Evolutionary conservation across 1,284 basidiomycete genomes (phyloP).

Genomic region (Sanghuangporus baumii): DNA sequence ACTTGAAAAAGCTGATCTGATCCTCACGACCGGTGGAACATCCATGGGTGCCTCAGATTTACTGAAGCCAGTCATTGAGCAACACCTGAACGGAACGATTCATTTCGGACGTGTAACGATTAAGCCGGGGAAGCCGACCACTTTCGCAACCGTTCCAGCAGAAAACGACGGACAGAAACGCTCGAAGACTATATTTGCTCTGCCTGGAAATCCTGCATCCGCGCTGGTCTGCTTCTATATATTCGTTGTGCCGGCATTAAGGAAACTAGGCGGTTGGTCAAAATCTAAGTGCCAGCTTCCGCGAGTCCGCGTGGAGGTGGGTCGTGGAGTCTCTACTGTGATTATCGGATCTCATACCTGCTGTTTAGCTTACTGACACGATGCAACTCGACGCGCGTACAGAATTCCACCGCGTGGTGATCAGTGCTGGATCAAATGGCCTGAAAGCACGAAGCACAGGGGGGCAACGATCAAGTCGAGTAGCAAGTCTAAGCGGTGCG

Average conservation of each 20-base stretch:
- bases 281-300: conserved; percentile 53
- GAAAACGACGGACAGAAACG: conserved; percentile 21
- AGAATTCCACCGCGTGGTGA: conserved; percentile 77
- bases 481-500: conserved; percentile 70
- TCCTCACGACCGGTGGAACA: conserved; percentile 84
- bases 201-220: conserved; percentile 86
- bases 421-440: conserved; percentile 39
- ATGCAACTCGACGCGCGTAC: conserved; percentile 70
- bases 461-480: conserved; percentile 77
- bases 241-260: conserved; percentile 77
- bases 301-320: conserved; percentile 59
- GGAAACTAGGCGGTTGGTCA: conserved; percentile 68
- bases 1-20: conserved; percentile 59
- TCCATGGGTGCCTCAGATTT: conserved; percentile 88
- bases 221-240: conserved; percentile 86
- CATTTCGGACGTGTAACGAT: conserved; percentile 75
- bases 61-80: conserved; percentile 83
- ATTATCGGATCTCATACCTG: background rate
- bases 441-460: conserved; percentile 75
- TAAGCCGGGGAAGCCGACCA: conserved; percentile 80
- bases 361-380: conserved; percentile 43
- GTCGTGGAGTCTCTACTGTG: conserved; percentile 15
- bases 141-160: conserved; percentile 72
- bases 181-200: conserved; percentile 69
- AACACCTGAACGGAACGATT: conserved; percentile 64